Conservation (phyloP, 78 protist species). For the Dictyostelium discoideum region DNA sequence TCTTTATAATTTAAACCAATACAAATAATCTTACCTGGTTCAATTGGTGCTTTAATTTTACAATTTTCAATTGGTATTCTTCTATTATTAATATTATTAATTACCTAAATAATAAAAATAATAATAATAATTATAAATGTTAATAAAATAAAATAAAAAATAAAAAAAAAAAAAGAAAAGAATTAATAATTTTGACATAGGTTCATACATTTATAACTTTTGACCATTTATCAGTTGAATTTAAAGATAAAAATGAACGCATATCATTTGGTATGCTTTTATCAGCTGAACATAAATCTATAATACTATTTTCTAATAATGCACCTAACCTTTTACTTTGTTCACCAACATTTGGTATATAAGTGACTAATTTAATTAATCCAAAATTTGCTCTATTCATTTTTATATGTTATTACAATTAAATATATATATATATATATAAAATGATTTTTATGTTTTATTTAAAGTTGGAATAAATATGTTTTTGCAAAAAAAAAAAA, state of each 20-base stretch:
- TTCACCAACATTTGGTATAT: constrained; percentile 15
- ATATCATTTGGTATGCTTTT: constrained; percentile 41
- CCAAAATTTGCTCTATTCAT: constrained; percentile 19
- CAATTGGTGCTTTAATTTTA: constrained; percentile 62
- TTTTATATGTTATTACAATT: neutral
- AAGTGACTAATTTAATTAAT: constrained; percentile 51
- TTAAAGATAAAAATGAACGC: constrained; percentile 26
- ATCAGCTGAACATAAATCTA: constrained; percentile 18
- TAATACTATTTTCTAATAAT: constrained; percentile 39
- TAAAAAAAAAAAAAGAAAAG: neutral
- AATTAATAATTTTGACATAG: neutral
- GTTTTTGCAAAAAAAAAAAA: too few relatives aligned
- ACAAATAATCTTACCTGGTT: constrained; percentile 49
- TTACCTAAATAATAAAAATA: neutral
- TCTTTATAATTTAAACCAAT: constrained; percentile 83
- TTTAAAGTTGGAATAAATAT: too few relatives aligned
- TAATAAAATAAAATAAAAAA: neutral
- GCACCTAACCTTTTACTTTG: constrained; percentile 36
- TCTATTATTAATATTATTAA: neutral
- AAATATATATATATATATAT: neutral
- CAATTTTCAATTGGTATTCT: neutral
- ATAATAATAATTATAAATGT: neutral
- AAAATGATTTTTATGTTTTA: too few relatives aligned
- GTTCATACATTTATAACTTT: constrained; percentile 20
- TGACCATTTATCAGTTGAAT: neutral